phyloP scores from a whole-genome alignment of 164 flowering plant species.

The Liquidambar formosana region DNA sequence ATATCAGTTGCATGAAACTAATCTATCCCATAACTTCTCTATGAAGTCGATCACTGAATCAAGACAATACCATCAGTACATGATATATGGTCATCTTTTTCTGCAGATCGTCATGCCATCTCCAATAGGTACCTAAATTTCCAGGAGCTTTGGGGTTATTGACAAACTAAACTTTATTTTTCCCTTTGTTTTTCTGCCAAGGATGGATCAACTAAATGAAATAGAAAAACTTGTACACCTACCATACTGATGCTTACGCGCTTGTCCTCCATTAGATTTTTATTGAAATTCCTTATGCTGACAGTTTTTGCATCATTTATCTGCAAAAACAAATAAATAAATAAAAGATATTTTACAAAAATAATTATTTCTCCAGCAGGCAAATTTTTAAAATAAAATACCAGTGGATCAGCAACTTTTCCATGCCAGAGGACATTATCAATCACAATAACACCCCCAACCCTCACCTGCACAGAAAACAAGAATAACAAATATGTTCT shows the following conservation, averaged over 20 bases:
- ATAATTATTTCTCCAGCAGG: no score
- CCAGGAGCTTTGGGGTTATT: constrained; percentile 2
- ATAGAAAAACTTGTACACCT: no score
- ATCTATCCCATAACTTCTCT: no score
- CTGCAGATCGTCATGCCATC: constrained; percentile 95
- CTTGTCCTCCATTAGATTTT: constrained; percentile 55
- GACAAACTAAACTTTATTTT: no score
- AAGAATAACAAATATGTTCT: neutral
- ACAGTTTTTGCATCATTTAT: constrained; percentile 71
- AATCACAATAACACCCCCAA: constrained; percentile 82
- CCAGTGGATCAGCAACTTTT: constrained; percentile 84
- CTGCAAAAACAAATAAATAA: constrained; percentile 34
- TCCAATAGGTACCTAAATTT: constrained; percentile 80
- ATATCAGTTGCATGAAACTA: no score
- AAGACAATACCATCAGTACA: no score
- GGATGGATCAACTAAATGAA: no score
- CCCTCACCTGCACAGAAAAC: constrained; percentile 60
- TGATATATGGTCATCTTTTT: constrained; percentile 41
- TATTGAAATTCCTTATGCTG: constrained; percentile 74
- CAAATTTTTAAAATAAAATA: no score
- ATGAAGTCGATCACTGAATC: no score
- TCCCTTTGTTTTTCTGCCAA: no score
- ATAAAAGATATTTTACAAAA: no score
- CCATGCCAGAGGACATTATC: constrained; percentile 99
- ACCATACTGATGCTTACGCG: constrained; percentile 90